phyloP scores from a whole-genome alignment of 163 green algal genomes.

The Scenedesmus sp. region DNA sequence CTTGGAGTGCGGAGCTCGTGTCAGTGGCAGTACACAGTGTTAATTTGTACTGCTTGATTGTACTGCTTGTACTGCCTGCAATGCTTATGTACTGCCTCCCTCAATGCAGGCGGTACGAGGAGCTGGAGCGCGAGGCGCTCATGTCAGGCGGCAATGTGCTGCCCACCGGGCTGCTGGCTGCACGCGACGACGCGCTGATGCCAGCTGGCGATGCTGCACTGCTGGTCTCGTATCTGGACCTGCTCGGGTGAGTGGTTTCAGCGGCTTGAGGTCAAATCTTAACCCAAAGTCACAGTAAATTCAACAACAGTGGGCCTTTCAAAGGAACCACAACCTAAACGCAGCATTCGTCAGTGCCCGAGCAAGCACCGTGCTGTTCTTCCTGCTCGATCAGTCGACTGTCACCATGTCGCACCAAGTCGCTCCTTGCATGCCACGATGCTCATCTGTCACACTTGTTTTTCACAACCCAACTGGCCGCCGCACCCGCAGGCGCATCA shows the following conservation, averaged over 20 bases:
- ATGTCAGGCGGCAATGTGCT: neutral
- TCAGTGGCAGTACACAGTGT: neutral
- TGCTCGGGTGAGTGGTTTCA: constrained; percentile 68
- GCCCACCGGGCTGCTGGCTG: constrained; percentile 20
- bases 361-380: too few species aligned
- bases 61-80: neutral
- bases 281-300: too few species aligned
- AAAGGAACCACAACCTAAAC: too few species aligned
- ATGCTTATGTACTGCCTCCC: neutral
- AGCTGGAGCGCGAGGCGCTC: constrained; percentile 21
- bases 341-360: too few species aligned
- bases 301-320: too few species aligned
- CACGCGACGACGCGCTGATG: constrained; percentile 67
- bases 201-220: constrained; percentile 73
- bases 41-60: neutral
- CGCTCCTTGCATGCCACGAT: too few species aligned
- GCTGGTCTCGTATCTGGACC: constrained; percentile 77
- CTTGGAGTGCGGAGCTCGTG: neutral
- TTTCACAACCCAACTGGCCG: too few species aligned
- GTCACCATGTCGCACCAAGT: too few species aligned
- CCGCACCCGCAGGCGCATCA: constrained; percentile 24
- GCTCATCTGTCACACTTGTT: too few species aligned
- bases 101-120: constrained; percentile 40
- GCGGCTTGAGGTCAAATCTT: neutral
- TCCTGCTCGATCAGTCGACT: too few species aligned